phyloP scores from a whole-genome alignment of 2,329 filamentous ascomycete genomes.

The Xylariomycetidae sp. region DNA sequence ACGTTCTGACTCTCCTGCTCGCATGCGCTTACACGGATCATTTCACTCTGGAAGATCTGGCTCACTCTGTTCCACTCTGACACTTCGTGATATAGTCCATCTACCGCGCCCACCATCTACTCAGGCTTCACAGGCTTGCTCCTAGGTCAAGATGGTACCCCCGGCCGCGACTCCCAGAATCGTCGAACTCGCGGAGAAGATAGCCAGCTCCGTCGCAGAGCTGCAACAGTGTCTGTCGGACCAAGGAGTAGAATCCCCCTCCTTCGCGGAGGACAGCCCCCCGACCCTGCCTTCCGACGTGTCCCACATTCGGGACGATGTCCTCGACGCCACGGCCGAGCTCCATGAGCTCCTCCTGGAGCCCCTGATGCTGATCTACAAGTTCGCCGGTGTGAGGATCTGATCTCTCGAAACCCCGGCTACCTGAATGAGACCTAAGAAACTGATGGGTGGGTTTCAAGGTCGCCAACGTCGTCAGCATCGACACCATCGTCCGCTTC shows the following conservation, averaged over 20 bases:
- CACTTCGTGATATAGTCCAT: neutral
- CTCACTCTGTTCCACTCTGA: too few species aligned
- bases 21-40: too few species aligned
- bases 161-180: constrained; percentile 6
- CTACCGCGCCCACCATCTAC: neutral
- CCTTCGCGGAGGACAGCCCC: constrained; percentile 13
- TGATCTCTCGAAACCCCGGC: constrained; percentile 1
- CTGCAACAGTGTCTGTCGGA: constrained; percentile 10
- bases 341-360: constrained; percentile 39
- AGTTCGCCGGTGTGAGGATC: constrained; percentile 11
- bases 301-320: constrained; percentile 9
- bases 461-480: constrained; percentile 13
- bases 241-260: constrained; percentile 11
- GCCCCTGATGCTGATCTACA: constrained; percentile 33
- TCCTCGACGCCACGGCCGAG: constrained; percentile 17
- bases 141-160: constrained; percentile 6
- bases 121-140: constrained; percentile 3
- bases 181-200: constrained; percentile 9
- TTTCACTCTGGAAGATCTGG: too few species aligned
- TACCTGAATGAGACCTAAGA: neutral
- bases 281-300: constrained; percentile 8
- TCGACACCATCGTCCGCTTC: constrained; percentile 22
- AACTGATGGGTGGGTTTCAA: constrained; percentile 11
- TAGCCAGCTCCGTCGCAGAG: constrained; percentile 9
- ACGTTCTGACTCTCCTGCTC: too few species aligned